Conservation (phyloP, 768 basidiomycete species). For the Lactarius deliciosus region DNA sequence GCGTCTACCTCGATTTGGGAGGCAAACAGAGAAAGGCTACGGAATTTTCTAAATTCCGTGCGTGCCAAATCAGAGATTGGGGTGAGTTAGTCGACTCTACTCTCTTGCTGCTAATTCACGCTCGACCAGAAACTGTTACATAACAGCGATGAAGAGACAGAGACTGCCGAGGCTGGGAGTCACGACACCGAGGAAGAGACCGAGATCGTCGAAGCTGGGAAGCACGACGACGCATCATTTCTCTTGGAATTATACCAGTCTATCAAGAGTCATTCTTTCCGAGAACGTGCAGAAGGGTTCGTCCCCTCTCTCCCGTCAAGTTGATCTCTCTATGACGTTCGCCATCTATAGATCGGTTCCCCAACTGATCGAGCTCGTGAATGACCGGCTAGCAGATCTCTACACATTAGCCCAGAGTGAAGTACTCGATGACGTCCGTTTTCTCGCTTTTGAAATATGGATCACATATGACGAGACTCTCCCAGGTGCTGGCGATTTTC, state of each 20-base stretch:
- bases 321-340: background rate
- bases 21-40: constrained; percentile 10
- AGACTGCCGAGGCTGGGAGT: constrained; percentile 13
- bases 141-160: constrained; percentile 12
- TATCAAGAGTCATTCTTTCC: constrained; percentile 21
- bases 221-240: constrained; percentile 24
- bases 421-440: constrained; percentile 25
- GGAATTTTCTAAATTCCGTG: background rate
- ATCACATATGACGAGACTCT: constrained; percentile 8
- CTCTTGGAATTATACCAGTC: constrained; percentile 24
- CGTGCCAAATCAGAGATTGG: constrained; percentile 5
- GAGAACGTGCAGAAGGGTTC: constrained; percentile 19
- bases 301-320: background rate
- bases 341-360: constrained; percentile 15
- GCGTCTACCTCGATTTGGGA: constrained; percentile 18
- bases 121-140: constrained; percentile 12
- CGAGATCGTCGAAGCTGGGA: constrained; percentile 17
- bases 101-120: background rate
- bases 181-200: constrained; percentile 15
- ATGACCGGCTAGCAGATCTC: constrained; percentile 23
- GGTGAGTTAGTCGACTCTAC: background rate
- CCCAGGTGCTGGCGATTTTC: constrained; percentile 14
- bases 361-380: constrained; percentile 20
- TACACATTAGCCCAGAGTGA: constrained; percentile 24
- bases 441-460: background rate